Conservation (phyloP, 1,284 basidiomycete species). For the Inonotus hispidus region DNA sequence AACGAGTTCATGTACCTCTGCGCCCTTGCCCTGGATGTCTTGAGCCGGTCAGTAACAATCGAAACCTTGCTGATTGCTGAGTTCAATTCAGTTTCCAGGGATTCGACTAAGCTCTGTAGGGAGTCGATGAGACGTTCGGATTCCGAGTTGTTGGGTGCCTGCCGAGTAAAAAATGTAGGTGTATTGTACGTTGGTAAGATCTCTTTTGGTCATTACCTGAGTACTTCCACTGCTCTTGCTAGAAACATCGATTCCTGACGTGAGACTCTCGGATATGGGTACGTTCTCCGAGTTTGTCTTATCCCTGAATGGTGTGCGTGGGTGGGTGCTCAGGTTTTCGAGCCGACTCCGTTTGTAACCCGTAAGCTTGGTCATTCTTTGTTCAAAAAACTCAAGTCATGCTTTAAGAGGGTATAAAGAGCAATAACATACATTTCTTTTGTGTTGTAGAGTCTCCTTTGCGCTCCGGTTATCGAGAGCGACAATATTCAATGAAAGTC, state of each 20-base stretch:
- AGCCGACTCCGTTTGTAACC: too few species aligned
- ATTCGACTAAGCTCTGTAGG: neutral
- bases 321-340: neutral
- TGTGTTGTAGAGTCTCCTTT: neutral
- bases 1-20: neutral
- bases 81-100: neutral
- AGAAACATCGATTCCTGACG: neutral
- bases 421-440: neutral
- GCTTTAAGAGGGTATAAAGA: neutral
- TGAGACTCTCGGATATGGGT: neutral
- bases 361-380: neutral
- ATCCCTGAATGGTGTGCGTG: neutral
- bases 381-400: neutral
- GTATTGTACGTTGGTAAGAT: neutral
- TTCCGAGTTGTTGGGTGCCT: too few species aligned
- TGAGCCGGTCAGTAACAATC: neutral
- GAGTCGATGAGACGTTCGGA: too few species aligned
- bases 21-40: neutral
- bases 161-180: too few species aligned
- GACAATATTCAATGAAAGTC: neutral
- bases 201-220: neutral
- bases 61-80: neutral
- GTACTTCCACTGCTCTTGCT: neutral
- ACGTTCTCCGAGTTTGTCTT: neutral
- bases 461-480: neutral